A percentile compares a stretch with the other conserved stretches of the same genome.
phyloP scores from a whole-genome alignment of 2,329 filamentous ascomycete species.

The Tolypocladium pustulatum region DNA sequence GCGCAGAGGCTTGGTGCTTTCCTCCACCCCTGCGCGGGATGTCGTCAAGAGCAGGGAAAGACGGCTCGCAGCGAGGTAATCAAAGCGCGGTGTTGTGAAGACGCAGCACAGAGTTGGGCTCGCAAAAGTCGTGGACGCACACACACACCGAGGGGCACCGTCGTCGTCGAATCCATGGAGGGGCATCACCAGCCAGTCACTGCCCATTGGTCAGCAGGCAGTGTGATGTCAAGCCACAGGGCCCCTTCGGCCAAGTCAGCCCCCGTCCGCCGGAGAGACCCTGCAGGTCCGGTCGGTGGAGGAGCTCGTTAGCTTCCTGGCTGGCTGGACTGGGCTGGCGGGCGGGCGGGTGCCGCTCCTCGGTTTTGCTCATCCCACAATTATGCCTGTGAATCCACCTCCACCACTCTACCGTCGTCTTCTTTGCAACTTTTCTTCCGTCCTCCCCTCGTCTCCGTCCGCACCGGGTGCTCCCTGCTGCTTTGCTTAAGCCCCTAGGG shows the following conservation, averaged over 20 bases:
- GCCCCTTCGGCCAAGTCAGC: too few species aligned
- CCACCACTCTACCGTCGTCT: background rate
- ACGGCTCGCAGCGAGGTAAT: background rate
- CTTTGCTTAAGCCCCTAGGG: background rate
- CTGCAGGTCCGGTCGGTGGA: background rate
- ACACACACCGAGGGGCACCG: background rate
- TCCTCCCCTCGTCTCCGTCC: background rate
- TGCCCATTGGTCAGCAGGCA: background rate
- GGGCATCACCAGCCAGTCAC: background rate
- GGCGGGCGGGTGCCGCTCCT: background rate
- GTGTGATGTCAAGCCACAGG: background rate
- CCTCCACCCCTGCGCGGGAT: background rate
- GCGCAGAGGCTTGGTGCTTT: background rate
- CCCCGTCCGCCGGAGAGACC: background rate
- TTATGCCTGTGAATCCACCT: background rate
- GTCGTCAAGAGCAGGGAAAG: background rate
- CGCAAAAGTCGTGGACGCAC: background rate
- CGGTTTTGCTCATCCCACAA: slow-evolving; percentile 1
- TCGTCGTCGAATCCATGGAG: background rate
- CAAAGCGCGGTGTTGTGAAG: background rate
- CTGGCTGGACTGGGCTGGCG: too few species aligned
- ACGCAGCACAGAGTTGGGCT: background rate
- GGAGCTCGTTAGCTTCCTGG: background rate
- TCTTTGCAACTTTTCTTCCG: background rate
- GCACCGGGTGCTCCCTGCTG: background rate